Percentiles rank a stretch among this genome's conserved stretches.
These are phyloP conservation scores for Helotiales sp. DNA, from an alignment of 2,329 filamentous ascomycete species.

Conservation along the genomic window DNA sequence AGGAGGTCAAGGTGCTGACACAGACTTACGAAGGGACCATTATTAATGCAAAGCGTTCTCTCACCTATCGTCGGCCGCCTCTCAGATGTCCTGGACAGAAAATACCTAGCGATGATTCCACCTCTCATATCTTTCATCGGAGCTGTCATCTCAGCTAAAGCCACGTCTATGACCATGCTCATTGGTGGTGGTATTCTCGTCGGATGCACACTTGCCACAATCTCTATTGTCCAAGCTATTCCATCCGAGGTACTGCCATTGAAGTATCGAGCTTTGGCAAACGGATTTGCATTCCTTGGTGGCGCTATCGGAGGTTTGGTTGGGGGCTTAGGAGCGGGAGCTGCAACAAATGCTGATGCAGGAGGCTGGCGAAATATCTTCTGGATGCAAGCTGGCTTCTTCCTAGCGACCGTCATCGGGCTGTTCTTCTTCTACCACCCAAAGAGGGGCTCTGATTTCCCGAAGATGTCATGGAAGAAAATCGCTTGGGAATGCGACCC, in stretches of 20 bases:
- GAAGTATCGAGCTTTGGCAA: constrained; percentile 61
- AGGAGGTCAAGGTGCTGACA: background rate
- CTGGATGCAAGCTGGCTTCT: constrained; percentile 62
- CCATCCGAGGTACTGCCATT: constrained; percentile 61
- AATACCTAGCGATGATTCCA: constrained; percentile 56
- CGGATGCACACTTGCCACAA: constrained; percentile 57
- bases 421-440: constrained; percentile 56
- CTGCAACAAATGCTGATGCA: constrained; percentile 53
- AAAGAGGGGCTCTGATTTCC: constrained; percentile 44
- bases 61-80: constrained; percentile 61
- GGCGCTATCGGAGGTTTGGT: constrained; percentile 57
- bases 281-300: constrained; percentile 56
- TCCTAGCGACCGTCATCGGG: constrained; percentile 51
- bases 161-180: constrained; percentile 59
- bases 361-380: constrained; percentile 61
- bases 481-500: constrained; percentile 55
- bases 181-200: constrained; percentile 64
- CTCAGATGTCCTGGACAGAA: constrained; percentile 61
- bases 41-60: constrained; percentile 61
- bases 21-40: constrained; percentile 51
- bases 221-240: constrained; percentile 60
- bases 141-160: constrained; percentile 58
- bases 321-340: constrained; percentile 56
- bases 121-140: constrained; percentile 59
- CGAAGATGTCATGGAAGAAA: constrained; percentile 47